Evolutionary conservation across 2,329 filamentous ascomycete species (phyloP), one percentile per base, ranked within the genome.

Genomic region (Gaeumannomyces sp.): DNA sequence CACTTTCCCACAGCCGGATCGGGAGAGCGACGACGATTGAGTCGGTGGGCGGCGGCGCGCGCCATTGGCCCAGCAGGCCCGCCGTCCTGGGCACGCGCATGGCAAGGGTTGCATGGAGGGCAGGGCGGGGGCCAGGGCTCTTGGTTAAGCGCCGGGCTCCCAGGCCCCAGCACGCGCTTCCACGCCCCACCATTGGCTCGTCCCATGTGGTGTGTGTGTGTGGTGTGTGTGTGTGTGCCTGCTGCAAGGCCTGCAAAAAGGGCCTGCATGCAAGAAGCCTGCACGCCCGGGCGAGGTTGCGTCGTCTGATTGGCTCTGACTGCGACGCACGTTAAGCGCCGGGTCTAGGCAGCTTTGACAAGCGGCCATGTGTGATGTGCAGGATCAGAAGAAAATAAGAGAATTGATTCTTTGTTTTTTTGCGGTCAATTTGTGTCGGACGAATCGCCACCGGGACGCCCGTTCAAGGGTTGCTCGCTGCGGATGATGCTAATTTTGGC

Each of bases 181-280:
- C 22, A 28, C 28, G 59, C 59, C 59, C 59, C 59, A 25, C 31
- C 59, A 60, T 60, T 60, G 59, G 59, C 31, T 60, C 22, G 27
- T 19, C n/a, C n/a, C n/a, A n/a, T n/a, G n/a, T n/a, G n/a, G n/a
- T n/a, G 25, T 29, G 57, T n/a, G 57, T n/a, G 57, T 6, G n/a
- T n/a, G 53, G 19, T 3, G n/a, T 57, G 53, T 3, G 29, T 3
- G 29, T 22, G 57, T 11, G 57, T 59, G 8, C 31, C 13, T 59
- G n/a, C n/a, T 59, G 57, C 25, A 59, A 28, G 25, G 38, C 38
- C 13, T 45, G 38, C 38, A 45, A 45, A 59, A 19, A 58, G 27
- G n/a, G 4, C 53, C 25, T 28, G 29, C 57, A 59, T 16, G 57
- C 27, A 22, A 19, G 3, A n/a, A 57, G 25, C 22, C 22, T 2